Base-by-base conservation (phyloP, 495 filamentous ascomycete genomes). In the Recurvomyces mirabilis region DNA sequence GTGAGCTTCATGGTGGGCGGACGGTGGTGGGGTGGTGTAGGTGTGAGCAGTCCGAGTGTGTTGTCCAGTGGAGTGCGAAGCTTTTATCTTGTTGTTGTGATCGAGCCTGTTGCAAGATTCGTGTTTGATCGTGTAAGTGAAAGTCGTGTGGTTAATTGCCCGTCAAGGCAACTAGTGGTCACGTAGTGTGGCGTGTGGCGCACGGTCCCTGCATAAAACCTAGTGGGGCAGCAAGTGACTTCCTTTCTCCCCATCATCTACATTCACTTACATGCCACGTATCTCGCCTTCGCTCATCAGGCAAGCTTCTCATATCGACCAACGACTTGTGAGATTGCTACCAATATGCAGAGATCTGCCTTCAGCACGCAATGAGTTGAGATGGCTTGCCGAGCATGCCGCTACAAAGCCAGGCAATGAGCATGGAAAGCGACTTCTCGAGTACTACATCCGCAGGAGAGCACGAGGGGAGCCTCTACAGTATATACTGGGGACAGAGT, bases 401-500 rank as follows among this genome's bases (percentile, higher is more conserved):
- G 7, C 30, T 18, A 52, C 45, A 3, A 3, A 4, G 13, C n/a
- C 4, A 1, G 29, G 24, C n/a, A n/a, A 33, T 12, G 22, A 19
- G 15, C 9, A 11, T 24, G 3, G 26, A 10, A 43, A 22, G 2
- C 19, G 12, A 22, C 29, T 40, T 3, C 37, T 52, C 29, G 12
- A 11, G 20, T 3, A 15, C n/a, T 25, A 25, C 18, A 41, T 53
- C 1, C 19, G 2, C 25, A n/a, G 70, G 26, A 70, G 91, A 29
- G 69, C 74, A 2, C 60, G 48, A 21, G 87, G 87, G 1, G 64
- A 72, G 28, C 91, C 91, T 0, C 65, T 98, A 5, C 91, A 96
- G 57, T 98, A 95, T 56, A 73, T 95, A 10, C 68, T 98, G 3
- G 87, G 87, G 0, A 77, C 77, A 13, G 88, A 96, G 56, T 88